These are phyloP conservation scores for Trichophyton benhamiae DNA, from an alignment of 2,329 filamentous ascomycete genomes.

Conservation along the genomic window DNA sequence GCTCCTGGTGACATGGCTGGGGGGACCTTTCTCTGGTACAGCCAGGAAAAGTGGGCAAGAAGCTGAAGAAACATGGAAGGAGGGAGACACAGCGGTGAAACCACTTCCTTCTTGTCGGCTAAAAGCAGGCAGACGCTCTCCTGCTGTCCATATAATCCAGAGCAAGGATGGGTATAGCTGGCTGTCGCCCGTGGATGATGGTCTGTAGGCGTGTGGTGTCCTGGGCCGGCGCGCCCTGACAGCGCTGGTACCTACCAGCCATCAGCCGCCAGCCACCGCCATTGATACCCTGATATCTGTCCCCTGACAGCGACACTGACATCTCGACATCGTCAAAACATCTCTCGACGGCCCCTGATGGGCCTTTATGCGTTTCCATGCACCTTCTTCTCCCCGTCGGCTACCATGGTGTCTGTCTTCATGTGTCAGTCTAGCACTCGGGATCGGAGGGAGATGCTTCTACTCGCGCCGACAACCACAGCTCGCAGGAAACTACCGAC, in stretches of 20 bases:
- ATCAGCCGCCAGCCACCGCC: neutral
- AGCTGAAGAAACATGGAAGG: neutral
- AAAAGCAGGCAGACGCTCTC: neutral
- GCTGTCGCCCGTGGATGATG: neutral
- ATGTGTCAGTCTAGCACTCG: neutral
- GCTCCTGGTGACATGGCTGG: neutral
- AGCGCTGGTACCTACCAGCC: neutral
- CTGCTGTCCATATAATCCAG: neutral
- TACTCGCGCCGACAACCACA: neutral
- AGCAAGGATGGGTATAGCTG: too few species aligned
- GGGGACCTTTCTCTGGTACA: neutral
- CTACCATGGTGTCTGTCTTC: neutral
- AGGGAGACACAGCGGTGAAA: neutral
- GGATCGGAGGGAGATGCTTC: neutral
- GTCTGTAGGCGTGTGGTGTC: neutral
- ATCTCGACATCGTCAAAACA: neutral
- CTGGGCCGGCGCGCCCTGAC: neutral
- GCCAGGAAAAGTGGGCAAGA: neutral
- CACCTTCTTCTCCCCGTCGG: neutral
- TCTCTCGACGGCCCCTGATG: neutral
- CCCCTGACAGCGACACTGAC: neutral
- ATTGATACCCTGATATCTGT: too few species aligned
- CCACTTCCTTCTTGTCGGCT: neutral
- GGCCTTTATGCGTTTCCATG: too few species aligned
- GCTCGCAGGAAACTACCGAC: neutral